Base-by-base conservation (phyloP, 805 yeast genomes). In the Torulaspora delbrueckii region DNA sequence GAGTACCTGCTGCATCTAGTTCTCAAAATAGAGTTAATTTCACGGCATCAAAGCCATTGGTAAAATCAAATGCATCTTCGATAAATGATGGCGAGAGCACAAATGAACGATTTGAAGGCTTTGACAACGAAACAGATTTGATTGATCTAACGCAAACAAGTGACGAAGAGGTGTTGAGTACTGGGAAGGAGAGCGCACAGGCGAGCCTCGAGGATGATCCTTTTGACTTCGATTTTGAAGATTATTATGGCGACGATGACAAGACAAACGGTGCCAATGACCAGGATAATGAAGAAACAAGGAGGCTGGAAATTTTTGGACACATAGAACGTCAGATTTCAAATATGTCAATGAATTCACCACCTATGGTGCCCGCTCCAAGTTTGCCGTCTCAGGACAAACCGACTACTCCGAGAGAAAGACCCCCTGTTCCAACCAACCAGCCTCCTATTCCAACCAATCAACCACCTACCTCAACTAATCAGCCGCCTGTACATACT, bases 21-120 rank as follows among this genome's bases (percentile, higher is more conserved):
- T 30, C 46, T 8, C 37, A 45, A 3, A 42, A 41, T 23, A 56
- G 48, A 26, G 52, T 59, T 1, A 57, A 62, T 45, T 57, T 61
- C 34, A 47, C 58, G 4, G 42, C 55, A n/a, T 62, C 66, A 8
- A 63, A 61, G 45, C 59, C 66, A 2, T 42, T 62, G 14, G 50
- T 45, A 8, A 38, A 45, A 27, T 27, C 24, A 19, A 32, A 22
- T n/a, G 16, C 31, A 7, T 8, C 33, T 13, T 28, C 40, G 16
- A 28, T 28, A 12, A 37, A 14, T 4, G 49, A 37, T 24, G 13
- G 18, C 8, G 31, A 33, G 8, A 44, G 41, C 31, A 40, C 34
- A 12, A 12, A 14, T 3, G 37, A 10, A 16, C 12, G 10, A 3
- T 50, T 54, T 35, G 32, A 37, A 8, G 53, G 52, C n/a, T 55